Evolutionary conservation across 768 basidiomycete species (phyloP).

Genomic region (Cytidiella melzeri): DNA sequence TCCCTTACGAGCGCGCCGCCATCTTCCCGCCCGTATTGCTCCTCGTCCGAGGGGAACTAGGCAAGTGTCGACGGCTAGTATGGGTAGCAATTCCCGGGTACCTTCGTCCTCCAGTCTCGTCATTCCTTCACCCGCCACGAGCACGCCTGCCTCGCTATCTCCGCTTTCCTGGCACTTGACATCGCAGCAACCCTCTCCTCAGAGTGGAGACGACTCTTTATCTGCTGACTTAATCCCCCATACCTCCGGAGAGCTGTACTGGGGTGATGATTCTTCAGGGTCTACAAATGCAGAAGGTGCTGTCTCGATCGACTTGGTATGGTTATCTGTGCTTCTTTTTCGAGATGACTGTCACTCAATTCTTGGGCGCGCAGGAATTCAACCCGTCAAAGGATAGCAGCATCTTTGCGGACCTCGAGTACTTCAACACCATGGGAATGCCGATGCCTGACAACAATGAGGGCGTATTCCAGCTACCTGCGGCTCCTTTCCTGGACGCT

Average conservation of each 20-base stretch:
- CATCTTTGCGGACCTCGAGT: slow-evolving; percentile 1
- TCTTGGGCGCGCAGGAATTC: not conserved
- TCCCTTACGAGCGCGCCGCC: slow-evolving; percentile 7
- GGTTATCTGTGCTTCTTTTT: not conserved
- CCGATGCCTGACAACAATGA: not conserved
- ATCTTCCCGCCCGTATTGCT: slow-evolving; percentile 3
- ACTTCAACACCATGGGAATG: not conserved
- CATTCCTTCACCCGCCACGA: slow-evolving; percentile 3
- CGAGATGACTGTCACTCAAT: not conserved
- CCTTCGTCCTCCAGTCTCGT: slow-evolving; percentile 1
- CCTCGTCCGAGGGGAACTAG: slow-evolving; percentile 5
- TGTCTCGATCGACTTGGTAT: slow-evolving; percentile 5
- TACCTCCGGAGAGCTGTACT: not conserved
- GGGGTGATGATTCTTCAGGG: not conserved
- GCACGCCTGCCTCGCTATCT: not conserved
- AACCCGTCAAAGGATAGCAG: not conserved
- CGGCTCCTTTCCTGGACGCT: slow-evolving; percentile 1
- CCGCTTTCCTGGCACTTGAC: slow-evolving; percentile 8
- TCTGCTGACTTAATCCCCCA: not conserved
- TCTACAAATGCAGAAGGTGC: not conserved
- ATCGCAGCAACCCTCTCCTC: not conserved
- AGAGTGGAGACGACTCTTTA: not conserved
- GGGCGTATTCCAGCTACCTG: slow-evolving; percentile 6
- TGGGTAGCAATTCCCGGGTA: not conserved
- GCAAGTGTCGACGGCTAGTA: not conserved